These are phyloP conservation scores for Cornus suecica DNA, from an alignment of 148 eudicot species.

Conservation along the genomic window DNA sequence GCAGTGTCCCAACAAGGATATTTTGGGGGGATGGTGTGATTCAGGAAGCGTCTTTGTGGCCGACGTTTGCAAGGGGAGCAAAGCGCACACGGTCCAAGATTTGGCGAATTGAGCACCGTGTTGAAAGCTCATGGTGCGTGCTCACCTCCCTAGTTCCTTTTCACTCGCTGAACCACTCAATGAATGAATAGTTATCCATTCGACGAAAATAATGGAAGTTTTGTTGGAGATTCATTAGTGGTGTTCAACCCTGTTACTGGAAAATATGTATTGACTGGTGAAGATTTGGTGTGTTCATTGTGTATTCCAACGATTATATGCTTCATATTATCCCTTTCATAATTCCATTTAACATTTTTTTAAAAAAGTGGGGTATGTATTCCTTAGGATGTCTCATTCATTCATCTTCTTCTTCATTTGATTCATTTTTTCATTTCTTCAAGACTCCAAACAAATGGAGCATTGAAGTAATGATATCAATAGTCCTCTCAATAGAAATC, in stretches of 20 bases:
- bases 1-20: slow-evolving; percentile 52
- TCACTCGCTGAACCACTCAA: neutral
- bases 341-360: too few species aligned
- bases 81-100: neutral
- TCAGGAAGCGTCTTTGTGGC: slow-evolving; percentile 73
- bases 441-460: too few species aligned
- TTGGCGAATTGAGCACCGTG: neutral
- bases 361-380: too few species aligned
- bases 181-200: neutral
- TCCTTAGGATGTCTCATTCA: too few species aligned
- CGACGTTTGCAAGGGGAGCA: slow-evolving; percentile 27
- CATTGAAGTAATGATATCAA: too few species aligned
- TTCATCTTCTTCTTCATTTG: too few species aligned
- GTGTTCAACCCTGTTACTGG: neutral
- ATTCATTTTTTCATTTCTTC: too few species aligned
- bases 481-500: too few species aligned
- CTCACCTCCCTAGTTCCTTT: neutral
- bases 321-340: too few species aligned
- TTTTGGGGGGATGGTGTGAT: slow-evolving; percentile 75
- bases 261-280: neutral
- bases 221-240: neutral
- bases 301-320: neutral
- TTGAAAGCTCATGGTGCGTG: neutral
- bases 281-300: neutral
- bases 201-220: neutral